A percentile compares a stretch with the other conserved stretches of the same genome.
Conservation (phyloP, 176 grass and related monocot species). For the Typha latifolia region DNA sequence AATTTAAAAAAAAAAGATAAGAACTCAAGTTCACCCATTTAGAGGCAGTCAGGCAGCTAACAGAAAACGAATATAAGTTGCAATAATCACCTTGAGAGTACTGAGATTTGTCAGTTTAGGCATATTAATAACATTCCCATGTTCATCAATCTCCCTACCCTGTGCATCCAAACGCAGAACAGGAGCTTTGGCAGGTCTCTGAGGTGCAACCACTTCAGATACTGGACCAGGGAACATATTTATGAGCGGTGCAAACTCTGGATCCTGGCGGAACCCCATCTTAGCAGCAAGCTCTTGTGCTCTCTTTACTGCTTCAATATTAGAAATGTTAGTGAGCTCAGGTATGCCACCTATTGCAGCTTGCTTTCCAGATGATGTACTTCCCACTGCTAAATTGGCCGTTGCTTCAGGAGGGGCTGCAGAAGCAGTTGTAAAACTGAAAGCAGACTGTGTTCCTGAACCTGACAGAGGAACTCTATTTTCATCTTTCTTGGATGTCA, state of each 20-base stretch:
- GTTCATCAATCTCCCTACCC: slow-evolving; percentile 90
- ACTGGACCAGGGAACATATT: slow-evolving; percentile 84
- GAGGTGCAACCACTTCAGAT: slow-evolving; percentile 51
- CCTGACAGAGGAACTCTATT: slow-evolving; percentile 19
- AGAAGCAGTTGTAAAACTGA: slow-evolving; percentile 22
- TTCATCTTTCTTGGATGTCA: slow-evolving; percentile 45
- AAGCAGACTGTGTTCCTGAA: slow-evolving; percentile 18
- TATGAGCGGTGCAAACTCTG: slow-evolving; percentile 70
- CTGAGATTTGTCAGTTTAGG: slow-evolving; percentile 68
- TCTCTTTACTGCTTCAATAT: slow-evolving; percentile 81
- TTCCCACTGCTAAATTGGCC: slow-evolving; percentile 8
- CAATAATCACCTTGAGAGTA: slow-evolving; percentile 69
- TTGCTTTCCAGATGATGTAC: slow-evolving; percentile 16
- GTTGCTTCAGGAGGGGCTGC: slow-evolving; percentile 15
- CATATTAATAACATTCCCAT: slow-evolving; percentile 74
- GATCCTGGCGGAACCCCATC: slow-evolving; percentile 95
- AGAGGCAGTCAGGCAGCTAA: neutral
- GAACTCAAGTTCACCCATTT: neutral
- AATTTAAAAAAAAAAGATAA: slow-evolving; percentile 13
- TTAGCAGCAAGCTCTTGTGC: slow-evolving; percentile 87
- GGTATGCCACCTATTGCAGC: slow-evolving; percentile 30
- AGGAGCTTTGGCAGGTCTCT: slow-evolving; percentile 71
- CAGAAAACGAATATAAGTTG: neutral
- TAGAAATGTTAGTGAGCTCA: slow-evolving; percentile 58
- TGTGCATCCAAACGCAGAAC: slow-evolving; percentile 87